Percentiles rank a stretch among this genome's conserved stretches.
These are phyloP conservation scores for Cajanus cajan DNA, from an alignment of 306 rosid species.

Conservation along the genomic window DNA sequence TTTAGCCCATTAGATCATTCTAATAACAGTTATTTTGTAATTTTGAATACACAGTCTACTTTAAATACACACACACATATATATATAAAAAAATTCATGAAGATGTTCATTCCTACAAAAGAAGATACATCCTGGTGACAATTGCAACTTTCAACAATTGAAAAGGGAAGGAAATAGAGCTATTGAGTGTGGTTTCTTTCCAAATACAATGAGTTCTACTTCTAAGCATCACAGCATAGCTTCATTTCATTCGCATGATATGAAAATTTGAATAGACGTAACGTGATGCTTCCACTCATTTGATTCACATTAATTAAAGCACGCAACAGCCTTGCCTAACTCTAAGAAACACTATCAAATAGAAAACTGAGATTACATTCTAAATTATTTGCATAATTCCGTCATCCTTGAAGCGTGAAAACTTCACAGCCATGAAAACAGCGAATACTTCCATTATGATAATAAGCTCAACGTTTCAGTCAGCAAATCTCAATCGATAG, in stretches of 20 bases:
- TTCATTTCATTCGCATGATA: constrained; percentile 1
- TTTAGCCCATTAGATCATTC: constrained; percentile 20
- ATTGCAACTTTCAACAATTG: constrained; percentile 19
- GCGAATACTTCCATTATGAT: neutral
- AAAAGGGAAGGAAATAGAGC: neutral
- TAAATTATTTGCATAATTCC: neutral
- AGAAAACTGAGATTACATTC: neutral
- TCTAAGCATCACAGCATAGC: neutral
- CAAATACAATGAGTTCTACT: neutral
- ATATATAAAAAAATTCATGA: neutral
- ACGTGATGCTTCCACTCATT: neutral
- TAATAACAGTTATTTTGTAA: neutral
- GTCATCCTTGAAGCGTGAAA: constrained; percentile 10
- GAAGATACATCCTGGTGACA: neutral
- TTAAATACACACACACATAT: no score
- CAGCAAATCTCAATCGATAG: constrained; percentile 11
- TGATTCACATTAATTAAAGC: constrained; percentile 12
- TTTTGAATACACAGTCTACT: neutral
- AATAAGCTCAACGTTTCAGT: constrained; percentile 1
- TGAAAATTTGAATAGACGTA: neutral
- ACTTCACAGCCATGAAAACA: neutral
- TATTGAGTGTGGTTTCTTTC: neutral
- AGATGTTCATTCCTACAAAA: neutral
- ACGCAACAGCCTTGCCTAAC: neutral
- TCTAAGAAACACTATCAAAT: neutral